These are phyloP conservation scores for Prunus salicina DNA, from an alignment of 306 rosid genomes.

Conservation along the genomic window DNA sequence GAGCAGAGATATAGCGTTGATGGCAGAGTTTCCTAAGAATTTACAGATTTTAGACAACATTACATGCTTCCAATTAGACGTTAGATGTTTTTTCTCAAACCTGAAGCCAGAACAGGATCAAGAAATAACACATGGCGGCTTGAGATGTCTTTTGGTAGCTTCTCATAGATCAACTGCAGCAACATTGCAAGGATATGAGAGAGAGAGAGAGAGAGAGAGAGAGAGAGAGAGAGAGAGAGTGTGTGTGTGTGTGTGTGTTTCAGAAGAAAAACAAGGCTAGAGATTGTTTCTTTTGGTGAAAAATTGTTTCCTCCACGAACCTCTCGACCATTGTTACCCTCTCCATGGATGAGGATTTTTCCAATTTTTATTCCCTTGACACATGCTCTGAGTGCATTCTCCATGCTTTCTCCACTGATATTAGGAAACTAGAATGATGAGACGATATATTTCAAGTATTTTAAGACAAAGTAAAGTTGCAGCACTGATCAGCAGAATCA, in stretches of 20 bases:
- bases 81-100: constrained; percentile 12
- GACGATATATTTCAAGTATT: not conserved
- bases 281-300: not conserved
- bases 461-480: no score
- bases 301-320: not conserved
- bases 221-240: not conserved
- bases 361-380: constrained; percentile 25
- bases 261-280: no score
- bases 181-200: not conserved
- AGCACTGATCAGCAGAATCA: not conserved
- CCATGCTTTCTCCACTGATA: constrained; percentile 27
- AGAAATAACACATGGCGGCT: constrained; percentile 27
- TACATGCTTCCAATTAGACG: not conserved
- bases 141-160: constrained; percentile 24
- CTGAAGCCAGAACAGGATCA: constrained; percentile 28
- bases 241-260: no score
- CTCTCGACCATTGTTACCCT: constrained; percentile 22
- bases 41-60: not conserved
- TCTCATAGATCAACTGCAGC: constrained; percentile 22
- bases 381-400: constrained; percentile 27
- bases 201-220: not conserved
- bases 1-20: constrained; percentile 23
- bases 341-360: constrained; percentile 24
- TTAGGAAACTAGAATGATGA: not conserved
- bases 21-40: constrained; percentile 21